Base-by-base conservation (phyloP, 208 protist species). In the Trichomonas gallinae region DNA sequence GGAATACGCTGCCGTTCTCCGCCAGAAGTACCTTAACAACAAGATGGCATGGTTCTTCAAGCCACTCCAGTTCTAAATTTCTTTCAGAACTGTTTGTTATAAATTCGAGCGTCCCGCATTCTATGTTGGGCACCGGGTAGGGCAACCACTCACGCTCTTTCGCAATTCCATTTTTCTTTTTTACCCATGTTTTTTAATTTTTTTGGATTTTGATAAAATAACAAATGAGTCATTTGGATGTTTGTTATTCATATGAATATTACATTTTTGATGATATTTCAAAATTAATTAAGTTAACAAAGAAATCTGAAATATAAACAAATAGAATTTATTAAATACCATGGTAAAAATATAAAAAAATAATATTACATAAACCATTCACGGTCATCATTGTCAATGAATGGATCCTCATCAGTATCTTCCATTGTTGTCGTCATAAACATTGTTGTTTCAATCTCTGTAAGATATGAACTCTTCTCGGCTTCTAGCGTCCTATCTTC, bases 61-160 rank as follows among this genome's bases (percentile, higher is more conserved):
- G 40, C 83, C 83, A 89, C 83, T 89, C 40, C 34, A 89, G 48
- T 89, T 89, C 83, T 89, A 89, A 89, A 89, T 85, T 44, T 36
- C 3, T 13, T 51, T 51, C 13, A 51, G 46, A 82, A 82, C 15
- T n/a, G 8, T 26, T 82, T 36, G 31, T 36, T 36, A 36, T 36
- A 82, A 82, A 21, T 40, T 15, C 34, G 81, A 85, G 81, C 81
- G 81, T 85, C 81, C 36, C 81, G 42, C 10, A 34, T 42, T 44
- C 0, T 36, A 42, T 85, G 36, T 40, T 40, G 81, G 36, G 81
- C 81, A 85, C 81, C 81, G 81, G 81, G 81, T 85, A 36, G 81
- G 81, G 81, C 36, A 42, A 85, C 81, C 81, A 85, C 81, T 40
- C 81, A 85, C 81, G 81, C 81, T 85, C 81, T 85, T 85, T 85